Conservation (phyloP, 306 rosid genomes). For the cucumber (Cucumis sativus) region Cucumber_9930_V3 NC_026658.2:2636001-2636500, state of each 20-base stretch:
- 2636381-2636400: background rate
- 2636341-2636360: background rate
- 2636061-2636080: slow-evolving; percentile 4
- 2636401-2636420: background rate
- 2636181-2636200: too few relatives aligned
- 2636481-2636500: too few relatives aligned
- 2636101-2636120: background rate
- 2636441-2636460: too few relatives aligned
- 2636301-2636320: background rate
- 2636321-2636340: background rate
- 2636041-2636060: background rate
- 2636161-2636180: background rate
- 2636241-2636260: background rate
- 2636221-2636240: background rate
- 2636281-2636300: background rate
- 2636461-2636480: too few relatives aligned
- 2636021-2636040: background rate
- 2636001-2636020: background rate
- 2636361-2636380: background rate
- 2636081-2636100: background rate
- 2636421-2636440: background rate
- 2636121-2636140: background rate
- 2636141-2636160: background rate
- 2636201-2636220: background rate
- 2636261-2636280: background rate